A percentile compares a stretch with the other conserved stretches of the same genome.
These are phyloP conservation scores for Neurospora hispaniola DNA, from an alignment of 495 filamentous ascomycete genomes.

Conservation along the genomic window DNA sequence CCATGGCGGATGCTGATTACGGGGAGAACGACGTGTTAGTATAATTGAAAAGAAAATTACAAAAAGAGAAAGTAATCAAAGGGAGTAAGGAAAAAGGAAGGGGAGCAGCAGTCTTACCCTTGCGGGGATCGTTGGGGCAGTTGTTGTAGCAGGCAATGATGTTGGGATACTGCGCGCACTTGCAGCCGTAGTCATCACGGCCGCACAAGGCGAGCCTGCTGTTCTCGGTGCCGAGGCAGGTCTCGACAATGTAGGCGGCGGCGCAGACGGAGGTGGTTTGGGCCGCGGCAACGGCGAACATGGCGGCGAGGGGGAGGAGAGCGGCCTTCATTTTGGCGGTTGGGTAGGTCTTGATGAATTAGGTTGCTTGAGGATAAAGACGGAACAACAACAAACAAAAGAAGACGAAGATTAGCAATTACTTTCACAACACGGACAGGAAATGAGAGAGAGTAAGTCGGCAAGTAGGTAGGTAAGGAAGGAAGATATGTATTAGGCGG, in stretches of 20 bases:
- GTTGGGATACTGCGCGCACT: conserved; percentile 25
- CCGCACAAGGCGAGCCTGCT: conserved; percentile 26
- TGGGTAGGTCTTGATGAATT: background rate
- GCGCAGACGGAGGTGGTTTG: conserved; percentile 21
- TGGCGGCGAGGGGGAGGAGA: conserved; percentile 20
- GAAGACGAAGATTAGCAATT: background rate
- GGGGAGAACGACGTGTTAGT: background rate
- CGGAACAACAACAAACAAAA: background rate
- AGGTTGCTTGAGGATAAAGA: background rate
- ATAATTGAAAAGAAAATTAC: background rate
- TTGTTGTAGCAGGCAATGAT: conserved; percentile 39
- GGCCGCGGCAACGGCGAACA: conserved; percentile 22
- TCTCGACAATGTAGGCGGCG: conserved; percentile 35
- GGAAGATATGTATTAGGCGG: background rate
- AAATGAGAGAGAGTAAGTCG: background rate
- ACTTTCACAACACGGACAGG: background rate
- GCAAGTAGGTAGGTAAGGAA: background rate
- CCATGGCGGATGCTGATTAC: conserved; percentile 8
- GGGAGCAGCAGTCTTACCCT: conserved; percentile 6
- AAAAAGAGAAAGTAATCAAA: background rate
- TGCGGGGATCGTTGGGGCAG: conserved; percentile 34
- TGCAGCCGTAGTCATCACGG: conserved; percentile 29
- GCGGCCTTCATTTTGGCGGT: conserved; percentile 26
- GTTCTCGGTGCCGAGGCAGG: conserved; percentile 29
- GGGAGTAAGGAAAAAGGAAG: background rate